Evolutionary conservation across 2,329 filamentous ascomycete genomes (phyloP).

Genomic region (Cryphonectria naterciae): DNA sequence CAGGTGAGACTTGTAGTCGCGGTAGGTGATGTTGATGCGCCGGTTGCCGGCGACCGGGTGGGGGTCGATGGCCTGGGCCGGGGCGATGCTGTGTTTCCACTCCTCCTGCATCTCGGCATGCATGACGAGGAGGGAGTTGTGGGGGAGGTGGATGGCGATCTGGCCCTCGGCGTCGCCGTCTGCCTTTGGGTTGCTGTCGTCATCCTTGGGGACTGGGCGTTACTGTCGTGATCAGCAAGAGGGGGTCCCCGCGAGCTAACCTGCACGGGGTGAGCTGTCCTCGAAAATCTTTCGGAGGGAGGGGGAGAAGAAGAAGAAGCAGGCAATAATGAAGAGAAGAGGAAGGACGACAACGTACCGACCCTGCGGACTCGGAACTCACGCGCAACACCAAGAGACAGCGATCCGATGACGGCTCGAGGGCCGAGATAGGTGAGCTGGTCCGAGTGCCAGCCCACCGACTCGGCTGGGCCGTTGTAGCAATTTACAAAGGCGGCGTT

Average conservation of each 20-base stretch:
- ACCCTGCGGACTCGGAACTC: constrained; percentile 88
- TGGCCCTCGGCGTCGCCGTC: constrained; percentile 72
- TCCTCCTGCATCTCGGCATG: constrained; percentile 97
- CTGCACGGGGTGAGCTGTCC: background rate
- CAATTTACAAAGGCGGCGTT: constrained; percentile 96
- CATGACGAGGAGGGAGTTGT: constrained; percentile 94
- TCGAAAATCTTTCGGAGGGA: constrained; percentile 45
- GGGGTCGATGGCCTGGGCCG: constrained; percentile 76
- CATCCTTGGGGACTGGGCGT: constrained; percentile 60
- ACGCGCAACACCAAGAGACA: constrained; percentile 88
- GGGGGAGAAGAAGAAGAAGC: too few relatives aligned
- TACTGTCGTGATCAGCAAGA: background rate
- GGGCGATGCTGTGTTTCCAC: constrained; percentile 89
- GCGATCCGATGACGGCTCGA: constrained; percentile 82
- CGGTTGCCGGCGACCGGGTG: constrained; percentile 81
- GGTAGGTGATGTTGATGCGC: constrained; percentile 92
- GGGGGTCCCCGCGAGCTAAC: background rate
- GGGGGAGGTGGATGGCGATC: constrained; percentile 89
- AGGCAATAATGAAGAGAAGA: constrained; percentile 48
- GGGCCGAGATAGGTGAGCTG: constrained; percentile 89
- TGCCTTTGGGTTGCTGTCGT: constrained; percentile 46
- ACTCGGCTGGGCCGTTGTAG: constrained; percentile 80
- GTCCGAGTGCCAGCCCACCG: constrained; percentile 90
- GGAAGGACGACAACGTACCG: constrained; percentile 48
- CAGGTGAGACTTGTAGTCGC: constrained; percentile 77